phyloP scores from a whole-genome alignment of 441 rosid genomes.

The Aquilaria agallochum region DNA sequence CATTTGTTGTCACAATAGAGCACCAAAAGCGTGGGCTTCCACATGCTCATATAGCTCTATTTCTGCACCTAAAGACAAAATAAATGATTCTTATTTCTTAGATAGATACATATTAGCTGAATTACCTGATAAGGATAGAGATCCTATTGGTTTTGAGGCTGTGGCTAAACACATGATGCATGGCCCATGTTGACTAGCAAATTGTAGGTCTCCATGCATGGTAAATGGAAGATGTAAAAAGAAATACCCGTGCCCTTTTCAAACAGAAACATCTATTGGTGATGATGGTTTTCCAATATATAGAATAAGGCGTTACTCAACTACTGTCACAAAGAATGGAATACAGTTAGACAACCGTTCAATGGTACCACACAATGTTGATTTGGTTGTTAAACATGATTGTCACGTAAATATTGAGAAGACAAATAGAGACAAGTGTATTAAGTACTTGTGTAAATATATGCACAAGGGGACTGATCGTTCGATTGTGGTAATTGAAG shows the following conservation, averaged over 20 bases:
- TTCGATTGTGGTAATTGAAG: neutral
- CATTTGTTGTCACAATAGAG: neutral
- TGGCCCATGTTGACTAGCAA: conserved; percentile 4
- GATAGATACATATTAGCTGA: neutral
- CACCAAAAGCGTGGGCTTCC: conserved; percentile 12
- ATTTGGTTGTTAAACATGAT: neutral
- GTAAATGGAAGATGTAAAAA: neutral
- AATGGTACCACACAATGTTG: neutral
- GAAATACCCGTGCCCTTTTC: neutral
- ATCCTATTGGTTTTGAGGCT: neutral
- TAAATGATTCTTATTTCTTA: neutral
- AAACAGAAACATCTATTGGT: neutral
- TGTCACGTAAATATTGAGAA: neutral
- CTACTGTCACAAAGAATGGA: neutral
- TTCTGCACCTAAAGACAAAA: neutral
- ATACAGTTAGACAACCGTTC: neutral
- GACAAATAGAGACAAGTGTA: neutral
- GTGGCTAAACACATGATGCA: conserved; percentile 11
- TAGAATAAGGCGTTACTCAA: neutral
- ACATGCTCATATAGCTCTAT: conserved; percentile 13
- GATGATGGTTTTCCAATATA: neutral
- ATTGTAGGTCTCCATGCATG: neutral
- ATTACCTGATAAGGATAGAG: neutral
- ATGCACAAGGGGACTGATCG: neutral
- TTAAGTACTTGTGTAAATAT: neutral